Percentiles rank a stretch among this genome's conserved stretches.
Evolutionary conservation across 23 red algal species (phyloP).

Genomic region (Gracilaria vermiculophylla): DNA sequence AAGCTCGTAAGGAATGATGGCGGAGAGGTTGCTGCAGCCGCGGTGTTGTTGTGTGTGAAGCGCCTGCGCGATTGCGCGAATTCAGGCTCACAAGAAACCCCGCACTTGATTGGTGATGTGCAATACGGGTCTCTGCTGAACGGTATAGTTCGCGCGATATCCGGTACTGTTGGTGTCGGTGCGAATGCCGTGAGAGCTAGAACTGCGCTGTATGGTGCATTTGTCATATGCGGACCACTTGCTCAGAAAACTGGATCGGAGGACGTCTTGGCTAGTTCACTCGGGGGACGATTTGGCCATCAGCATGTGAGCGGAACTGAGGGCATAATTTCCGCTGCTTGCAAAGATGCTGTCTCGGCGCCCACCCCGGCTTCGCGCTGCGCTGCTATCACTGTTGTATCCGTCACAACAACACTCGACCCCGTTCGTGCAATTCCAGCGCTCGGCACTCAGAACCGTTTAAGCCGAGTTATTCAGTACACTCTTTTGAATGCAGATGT

Average conservation of each 20-base stretch:
- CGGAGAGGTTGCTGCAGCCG: constrained; percentile 39
- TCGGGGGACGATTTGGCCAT: constrained; percentile 41
- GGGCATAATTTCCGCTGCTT: constrained; percentile 24
- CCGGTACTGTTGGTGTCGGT: constrained; percentile 18
- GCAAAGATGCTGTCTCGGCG: constrained; percentile 39
- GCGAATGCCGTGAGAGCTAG: constrained; percentile 26
- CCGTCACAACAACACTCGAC: constrained; percentile 32
- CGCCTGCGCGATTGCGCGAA: constrained; percentile 39
- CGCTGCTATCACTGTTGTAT: constrained; percentile 37
- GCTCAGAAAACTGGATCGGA: constrained; percentile 31
- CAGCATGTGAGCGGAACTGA: constrained; percentile 58
- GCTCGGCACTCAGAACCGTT: constrained; percentile 41
- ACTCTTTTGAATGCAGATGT: constrained; percentile 24
- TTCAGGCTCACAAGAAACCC: constrained; percentile 8
- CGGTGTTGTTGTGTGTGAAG: constrained; percentile 38
- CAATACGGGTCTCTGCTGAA: constrained; percentile 42
- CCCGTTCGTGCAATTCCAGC: constrained; percentile 25
- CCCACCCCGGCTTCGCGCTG: constrained; percentile 19
- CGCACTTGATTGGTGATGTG: constrained; percentile 45
- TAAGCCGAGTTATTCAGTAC: constrained; percentile 21
- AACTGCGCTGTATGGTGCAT: constrained; percentile 50
- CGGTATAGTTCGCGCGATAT: constrained; percentile 50
- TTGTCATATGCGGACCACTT: constrained; percentile 48
- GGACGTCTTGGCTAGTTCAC: constrained; percentile 21
- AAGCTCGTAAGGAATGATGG: constrained; percentile 43